Percentiles rank a stretch among this genome's conserved stretches.
These are phyloP conservation scores for Quercus variabilis DNA, from an alignment of 306 rosid genomes.

Conservation along the genomic window DNA sequence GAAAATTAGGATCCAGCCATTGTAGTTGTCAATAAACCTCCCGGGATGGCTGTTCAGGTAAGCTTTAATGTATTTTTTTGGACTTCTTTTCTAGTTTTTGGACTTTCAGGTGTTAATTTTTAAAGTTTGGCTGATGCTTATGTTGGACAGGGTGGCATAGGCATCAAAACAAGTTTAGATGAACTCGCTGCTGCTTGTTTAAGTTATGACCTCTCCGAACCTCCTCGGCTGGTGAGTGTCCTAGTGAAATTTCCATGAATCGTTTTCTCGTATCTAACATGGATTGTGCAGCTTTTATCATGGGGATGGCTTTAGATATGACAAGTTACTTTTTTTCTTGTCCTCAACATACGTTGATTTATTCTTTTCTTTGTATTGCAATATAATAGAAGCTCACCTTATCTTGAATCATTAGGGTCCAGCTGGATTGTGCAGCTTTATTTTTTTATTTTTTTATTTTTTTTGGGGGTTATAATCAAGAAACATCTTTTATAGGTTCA, in stretches of 20 bases:
- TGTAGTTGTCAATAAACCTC: constrained; percentile 81
- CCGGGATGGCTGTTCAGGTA: constrained; percentile 95
- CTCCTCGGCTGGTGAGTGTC: constrained; percentile 80
- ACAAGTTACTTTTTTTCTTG: neutral
- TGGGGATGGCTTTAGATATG: neutral
- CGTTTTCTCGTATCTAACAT: constrained; percentile 9
- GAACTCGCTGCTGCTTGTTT: constrained; percentile 69
- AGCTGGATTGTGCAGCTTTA: too few relatives aligned
- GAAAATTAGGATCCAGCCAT: constrained; percentile 67
- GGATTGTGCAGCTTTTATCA: neutral
- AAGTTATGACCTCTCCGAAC: constrained; percentile 55
- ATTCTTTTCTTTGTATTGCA: neutral
- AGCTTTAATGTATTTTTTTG: neutral
- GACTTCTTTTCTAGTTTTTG: neutral
- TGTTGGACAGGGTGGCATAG: constrained; percentile 71
- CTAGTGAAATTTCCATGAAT: neutral
- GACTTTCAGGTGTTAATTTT: constrained; percentile 2
- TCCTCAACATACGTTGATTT: neutral
- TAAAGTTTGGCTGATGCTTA: neutral
- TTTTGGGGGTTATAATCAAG: neutral
- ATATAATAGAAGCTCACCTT: neutral
- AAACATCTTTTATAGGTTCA: constrained; percentile 53
- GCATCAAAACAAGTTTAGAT: constrained; percentile 76
- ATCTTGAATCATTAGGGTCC: neutral
- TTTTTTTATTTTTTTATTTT: neutral